phyloP scores from a whole-genome alignment of 768 basidiomycete genomes.

The Crucibulum laeve region DNA sequence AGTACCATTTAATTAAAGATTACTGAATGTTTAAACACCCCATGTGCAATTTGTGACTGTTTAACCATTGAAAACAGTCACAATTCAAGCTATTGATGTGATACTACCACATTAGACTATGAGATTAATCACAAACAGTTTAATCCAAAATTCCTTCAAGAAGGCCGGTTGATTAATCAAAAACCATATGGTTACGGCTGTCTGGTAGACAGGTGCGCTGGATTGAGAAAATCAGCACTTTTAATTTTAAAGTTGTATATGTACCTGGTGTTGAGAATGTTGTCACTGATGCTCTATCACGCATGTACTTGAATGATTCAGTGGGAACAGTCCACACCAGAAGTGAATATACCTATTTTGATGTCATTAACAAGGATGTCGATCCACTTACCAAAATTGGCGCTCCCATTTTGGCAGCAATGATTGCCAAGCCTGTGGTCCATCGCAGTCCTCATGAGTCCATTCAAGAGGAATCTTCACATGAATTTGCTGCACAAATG shows the following conservation, averaged over 20 bases:
- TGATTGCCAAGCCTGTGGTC: conserved; percentile 4
- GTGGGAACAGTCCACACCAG: background rate
- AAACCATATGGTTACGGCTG: too few relatives aligned
- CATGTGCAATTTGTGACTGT: too few relatives aligned
- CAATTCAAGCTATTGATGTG: too few relatives aligned
- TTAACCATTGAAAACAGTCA: too few relatives aligned
- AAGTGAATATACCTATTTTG: background rate
- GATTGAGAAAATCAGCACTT: conserved; percentile 6
- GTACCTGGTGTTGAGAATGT: background rate
- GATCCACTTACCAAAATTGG: too few relatives aligned
- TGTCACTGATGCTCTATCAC: background rate
- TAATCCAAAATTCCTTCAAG: too few relatives aligned
- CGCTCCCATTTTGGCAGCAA: conserved; percentile 3
- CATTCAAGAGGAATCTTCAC: conserved; percentile 11
- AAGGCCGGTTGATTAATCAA: too few relatives aligned
- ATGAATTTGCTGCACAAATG: too few relatives aligned
- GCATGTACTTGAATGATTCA: background rate
- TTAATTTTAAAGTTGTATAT: background rate
- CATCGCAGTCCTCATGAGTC: conserved; percentile 7
- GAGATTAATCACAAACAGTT: too few relatives aligned
- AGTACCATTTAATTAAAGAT: too few relatives aligned
- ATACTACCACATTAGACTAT: too few relatives aligned
- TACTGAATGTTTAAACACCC: too few relatives aligned
- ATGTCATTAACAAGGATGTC: conserved; percentile 4
- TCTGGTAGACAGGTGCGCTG: conserved; percentile 5